phyloP scores from a whole-genome alignment of 352 stramenopile genomes.

The Globisporangium megalacanthum region DNA sequence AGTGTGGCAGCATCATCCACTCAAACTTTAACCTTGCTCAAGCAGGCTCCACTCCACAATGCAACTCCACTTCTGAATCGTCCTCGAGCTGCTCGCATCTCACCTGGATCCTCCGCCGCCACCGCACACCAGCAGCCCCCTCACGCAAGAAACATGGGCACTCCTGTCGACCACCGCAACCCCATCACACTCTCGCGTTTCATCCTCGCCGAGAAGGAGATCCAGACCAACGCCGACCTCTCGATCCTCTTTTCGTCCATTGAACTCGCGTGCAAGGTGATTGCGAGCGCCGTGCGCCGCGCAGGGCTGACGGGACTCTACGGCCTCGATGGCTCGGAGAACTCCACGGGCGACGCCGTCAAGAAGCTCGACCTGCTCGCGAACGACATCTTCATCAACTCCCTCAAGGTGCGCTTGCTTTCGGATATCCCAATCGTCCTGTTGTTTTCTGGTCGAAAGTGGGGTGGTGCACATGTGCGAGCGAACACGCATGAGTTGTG shows the following conservation, averaged over 20 bases:
- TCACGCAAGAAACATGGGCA: slow-evolving; percentile 26
- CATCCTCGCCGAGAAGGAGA: slow-evolving; percentile 90
- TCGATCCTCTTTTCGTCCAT: slow-evolving; percentile 96
- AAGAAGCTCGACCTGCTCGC: slow-evolving; percentile 99
- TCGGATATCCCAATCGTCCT: not conserved
- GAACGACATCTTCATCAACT: slow-evolving; percentile 99
- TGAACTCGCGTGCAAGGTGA: slow-evolving; percentile 96
- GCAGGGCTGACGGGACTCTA: slow-evolving; percentile 90
- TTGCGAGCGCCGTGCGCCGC: slow-evolving; percentile 95
- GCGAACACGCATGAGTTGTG: not conserved
- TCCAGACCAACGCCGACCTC: slow-evolving; percentile 91
- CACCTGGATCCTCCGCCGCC: slow-evolving; percentile 3
- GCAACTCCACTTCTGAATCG: slow-evolving; percentile 16
- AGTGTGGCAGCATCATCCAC: slow-evolving; percentile 2
- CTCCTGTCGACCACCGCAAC: slow-evolving; percentile 69
- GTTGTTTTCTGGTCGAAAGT: not conserved
- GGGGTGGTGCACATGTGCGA: too few species aligned
- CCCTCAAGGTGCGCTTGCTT: slow-evolving; percentile 57
- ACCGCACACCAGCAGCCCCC: slow-evolving; percentile 5
- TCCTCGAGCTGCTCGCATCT: slow-evolving; percentile 7
- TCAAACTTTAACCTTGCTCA: slow-evolving; percentile 2
- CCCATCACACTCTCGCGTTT: slow-evolving; percentile 93
- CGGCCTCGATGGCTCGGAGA: slow-evolving; percentile 95
- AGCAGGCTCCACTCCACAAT: not conserved
- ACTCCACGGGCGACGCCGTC: slow-evolving; percentile 96